phyloP scores from a whole-genome alignment of 768 basidiomycete genomes.

The Pluteus cervinus region DNA sequence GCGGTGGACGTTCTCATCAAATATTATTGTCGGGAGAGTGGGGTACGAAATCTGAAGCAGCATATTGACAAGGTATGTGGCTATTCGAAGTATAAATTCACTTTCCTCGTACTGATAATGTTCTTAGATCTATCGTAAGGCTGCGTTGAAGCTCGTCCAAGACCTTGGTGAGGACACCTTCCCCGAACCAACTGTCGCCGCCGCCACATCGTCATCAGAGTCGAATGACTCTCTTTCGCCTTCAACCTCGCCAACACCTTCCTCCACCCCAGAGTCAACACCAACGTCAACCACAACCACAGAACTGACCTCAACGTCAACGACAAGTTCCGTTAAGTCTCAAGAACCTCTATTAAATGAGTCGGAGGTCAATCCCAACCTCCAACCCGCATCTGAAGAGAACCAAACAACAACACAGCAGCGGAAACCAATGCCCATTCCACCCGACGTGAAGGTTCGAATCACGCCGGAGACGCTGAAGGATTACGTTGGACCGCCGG shows the following conservation, averaged over 20 bases:
- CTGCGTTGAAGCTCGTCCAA: slow-evolving; percentile 84
- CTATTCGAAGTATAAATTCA: too few species aligned
- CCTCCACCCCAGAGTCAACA: neutral
- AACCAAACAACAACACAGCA: slow-evolving; percentile 57
- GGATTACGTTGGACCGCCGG: slow-evolving; percentile 93
- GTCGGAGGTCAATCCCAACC: too few species aligned
- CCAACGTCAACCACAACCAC: slow-evolving; percentile 1
- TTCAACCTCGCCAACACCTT: too few species aligned
- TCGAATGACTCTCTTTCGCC: too few species aligned
- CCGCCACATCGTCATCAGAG: too few species aligned
- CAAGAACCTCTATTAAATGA: too few species aligned
- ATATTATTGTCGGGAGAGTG: slow-evolving; percentile 96
- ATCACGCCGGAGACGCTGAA: slow-evolving; percentile 87
- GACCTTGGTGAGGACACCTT: slow-evolving; percentile 85
- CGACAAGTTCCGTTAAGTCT: slow-evolving; percentile 8
- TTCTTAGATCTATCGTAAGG: slow-evolving; percentile 89
- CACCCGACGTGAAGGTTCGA: slow-evolving; percentile 67
- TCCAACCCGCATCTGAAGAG: slow-evolving; percentile 13
- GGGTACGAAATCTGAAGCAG: slow-evolving; percentile 95
- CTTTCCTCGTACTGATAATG: neutral
- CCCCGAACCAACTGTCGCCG: slow-evolving; percentile 79
- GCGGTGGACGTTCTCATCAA: slow-evolving; percentile 89
- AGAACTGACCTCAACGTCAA: slow-evolving; percentile 5
- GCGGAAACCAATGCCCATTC: slow-evolving; percentile 77
- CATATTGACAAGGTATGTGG: slow-evolving; percentile 86